These are phyloP conservation scores for Actinomortierella ambigua DNA, from an alignment of 371 early-diverging fungal species.

Conservation along the genomic window DNA sequence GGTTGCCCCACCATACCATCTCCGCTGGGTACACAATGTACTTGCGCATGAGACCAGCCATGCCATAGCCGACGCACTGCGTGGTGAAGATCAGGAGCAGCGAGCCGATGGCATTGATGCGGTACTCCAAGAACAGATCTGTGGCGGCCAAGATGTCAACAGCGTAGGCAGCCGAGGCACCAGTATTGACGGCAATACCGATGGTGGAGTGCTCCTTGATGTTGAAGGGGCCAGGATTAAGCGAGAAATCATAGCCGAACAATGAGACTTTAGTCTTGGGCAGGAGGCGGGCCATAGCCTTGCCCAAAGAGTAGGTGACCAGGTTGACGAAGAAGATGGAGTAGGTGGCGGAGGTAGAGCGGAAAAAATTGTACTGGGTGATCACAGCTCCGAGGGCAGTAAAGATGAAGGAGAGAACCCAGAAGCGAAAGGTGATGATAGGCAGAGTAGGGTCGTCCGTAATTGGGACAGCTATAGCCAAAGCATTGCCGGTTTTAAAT, in stretches of 20 bases:
- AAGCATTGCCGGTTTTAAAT: too few relatives aligned
- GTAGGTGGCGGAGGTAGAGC: constrained; percentile 26
- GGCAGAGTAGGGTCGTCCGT: constrained; percentile 65
- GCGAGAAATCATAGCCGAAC: constrained; percentile 11
- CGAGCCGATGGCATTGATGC: constrained; percentile 51
- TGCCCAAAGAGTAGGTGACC: constrained; percentile 41
- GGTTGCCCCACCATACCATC: constrained; percentile 42
- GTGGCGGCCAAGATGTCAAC: constrained; percentile 61
- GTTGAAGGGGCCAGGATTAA: constrained; percentile 59
- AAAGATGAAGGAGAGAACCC: constrained; percentile 69
- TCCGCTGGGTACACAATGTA: constrained; percentile 48
- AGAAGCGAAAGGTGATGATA: constrained; percentile 70
- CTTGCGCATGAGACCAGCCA: constrained; percentile 51
- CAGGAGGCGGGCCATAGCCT: constrained; percentile 34
- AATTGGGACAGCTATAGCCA: constrained; percentile 49
- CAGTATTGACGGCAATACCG: constrained; percentile 42
- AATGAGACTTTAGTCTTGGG: constrained; percentile 24
- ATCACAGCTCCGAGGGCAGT: constrained; percentile 62
- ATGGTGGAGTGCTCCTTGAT: constrained; percentile 58
- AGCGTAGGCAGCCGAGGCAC: constrained; percentile 38
- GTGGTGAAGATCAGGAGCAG: constrained; percentile 58
- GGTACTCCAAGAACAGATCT: constrained; percentile 53
- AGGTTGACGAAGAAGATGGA: constrained; percentile 48
- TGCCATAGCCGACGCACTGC: constrained; percentile 48
- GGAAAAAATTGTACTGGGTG: constrained; percentile 48